Evolutionary conservation across 805 yeast species (phyloP), one percentile per base, ranked within the genome.

Genomic region (Yarrowia osloensis): DNA sequence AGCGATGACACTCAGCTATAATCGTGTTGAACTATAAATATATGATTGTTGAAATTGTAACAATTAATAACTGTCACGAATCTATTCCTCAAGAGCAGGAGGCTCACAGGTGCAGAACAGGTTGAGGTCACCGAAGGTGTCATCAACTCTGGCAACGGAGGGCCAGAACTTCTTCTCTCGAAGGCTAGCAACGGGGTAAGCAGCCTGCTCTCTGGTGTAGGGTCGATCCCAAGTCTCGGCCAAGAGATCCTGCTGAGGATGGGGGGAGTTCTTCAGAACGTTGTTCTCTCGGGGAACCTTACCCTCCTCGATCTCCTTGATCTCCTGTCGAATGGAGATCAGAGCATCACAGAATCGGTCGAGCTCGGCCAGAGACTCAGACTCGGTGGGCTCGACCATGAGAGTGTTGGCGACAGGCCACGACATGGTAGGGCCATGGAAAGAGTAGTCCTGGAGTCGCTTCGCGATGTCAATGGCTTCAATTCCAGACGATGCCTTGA

Each of bases 351-450:
- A 88, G 78, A 95, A 94, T 74, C 98, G 84, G 78, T 95, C 94
- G 69, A 95, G 82, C 79, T 95, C 99, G 67, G 83, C 90, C 74
- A 88, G 79, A 74, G 91, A 86, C 80, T 95, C 99, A 21, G 95
- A 88, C 80, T 95, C 99, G 3, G 99, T 95, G 68, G 99, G 99
- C 80, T 95, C 99, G 70, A 95, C 86, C 99, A 95, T 95, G 73
- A 95, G 83, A 1, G 99, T 95, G 70, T 96, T 97, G 5, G 98
- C 94, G 63, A 95, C 96, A 11, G 99, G 99, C 90, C 95, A 95
- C 2, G 98, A 95, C 90, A 95, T 88, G 28, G 99, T 95, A 70
- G 99, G 99, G 0, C 97, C 97, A 78, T 95, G 99, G 86, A 95
- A 95, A 0, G 98, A 97, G 77, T 94, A 95, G 79, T 95, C 99